Base-by-base conservation (phyloP, 2,329 filamentous ascomycete species). In the Fusarium succisae region DNA sequence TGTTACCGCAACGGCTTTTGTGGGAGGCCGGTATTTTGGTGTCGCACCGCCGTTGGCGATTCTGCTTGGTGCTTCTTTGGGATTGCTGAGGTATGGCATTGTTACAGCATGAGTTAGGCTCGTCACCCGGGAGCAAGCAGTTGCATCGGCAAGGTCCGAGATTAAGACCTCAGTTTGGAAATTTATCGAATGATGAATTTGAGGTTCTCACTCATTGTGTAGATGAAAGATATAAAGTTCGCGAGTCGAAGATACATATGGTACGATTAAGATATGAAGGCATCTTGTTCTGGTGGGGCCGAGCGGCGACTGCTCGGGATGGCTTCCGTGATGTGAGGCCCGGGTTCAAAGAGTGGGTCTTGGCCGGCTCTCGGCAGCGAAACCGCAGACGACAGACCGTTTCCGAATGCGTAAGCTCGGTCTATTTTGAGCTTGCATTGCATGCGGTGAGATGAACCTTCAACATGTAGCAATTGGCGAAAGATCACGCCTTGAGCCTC, bases 1-100 rank as follows among this genome's bases (percentile, higher is more conserved):
- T 8, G 85, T 91, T 3, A 86, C 89, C 5, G 87, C 88, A 8
- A 80, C 81, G 2, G 69, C 74, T 17, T 74, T 70, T 22, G 60
- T 70, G 4, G 68, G 68, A 18, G 54, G 61, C 0, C 28, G 67
- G 0, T 70, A 43, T 10, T 71, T 71, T 32, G 57, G 56, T 12
- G 30, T 70, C 0, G 41, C 67, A 8, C 20, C 68, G 0, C 53
- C 67, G 4, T 32, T 70, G 10, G 59, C 67, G 0, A 66, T 70
- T 13, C 2, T 70, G 0, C 32, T 70, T 22, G 67, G 67, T 22
- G 67, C 67, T 11, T 70, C 47, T 1, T 24, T 70, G 67, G 67
- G 67, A 0, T 6, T 70, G 22, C 4, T 70, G 8, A 65, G 67
- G 6, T 70, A 70, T n/a, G 67, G 47, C 0, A 43, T 70, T 37